Percentiles rank a stretch among this genome's conserved stretches.
Conservation (phyloP, 257 asterid genomes). For the Solanum chaucha region DNA sequence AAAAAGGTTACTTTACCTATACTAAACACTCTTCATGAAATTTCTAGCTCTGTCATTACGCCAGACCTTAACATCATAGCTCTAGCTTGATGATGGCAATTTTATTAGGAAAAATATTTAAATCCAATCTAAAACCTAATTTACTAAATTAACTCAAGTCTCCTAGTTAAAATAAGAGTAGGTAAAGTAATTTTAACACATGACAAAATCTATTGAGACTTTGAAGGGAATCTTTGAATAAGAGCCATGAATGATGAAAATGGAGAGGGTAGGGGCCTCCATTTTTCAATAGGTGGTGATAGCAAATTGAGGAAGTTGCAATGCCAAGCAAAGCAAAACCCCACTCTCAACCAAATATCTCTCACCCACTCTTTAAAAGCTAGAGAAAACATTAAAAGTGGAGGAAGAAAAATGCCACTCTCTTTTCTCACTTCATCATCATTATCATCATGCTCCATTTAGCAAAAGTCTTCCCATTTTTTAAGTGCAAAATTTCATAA, state of each 20-base stretch:
- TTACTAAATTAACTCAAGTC: not conserved
- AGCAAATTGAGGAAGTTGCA: constrained; percentile 37
- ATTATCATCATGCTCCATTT: not conserved
- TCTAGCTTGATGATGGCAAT: not conserved
- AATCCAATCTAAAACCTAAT: not conserved
- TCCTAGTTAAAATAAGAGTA: not conserved
- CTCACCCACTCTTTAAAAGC: constrained; percentile 4
- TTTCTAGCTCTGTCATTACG: not conserved
- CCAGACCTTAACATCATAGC: not conserved
- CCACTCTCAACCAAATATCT: constrained; percentile 19
- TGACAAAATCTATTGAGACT: not conserved
- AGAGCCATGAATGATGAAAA: not conserved
- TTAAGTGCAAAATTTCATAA: not conserved
- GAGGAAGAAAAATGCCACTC: not conserved
- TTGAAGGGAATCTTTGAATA: not conserved
- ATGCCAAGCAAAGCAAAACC: constrained; percentile 46
- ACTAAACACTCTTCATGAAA: not conserved
- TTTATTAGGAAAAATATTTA: not conserved
- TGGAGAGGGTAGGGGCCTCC: constrained; percentile 36
- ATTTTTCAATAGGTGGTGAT: constrained; percentile 18
- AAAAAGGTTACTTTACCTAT: no score
- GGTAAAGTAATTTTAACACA: not conserved
- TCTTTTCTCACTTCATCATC: constrained; percentile 20
- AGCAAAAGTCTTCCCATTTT: not conserved
- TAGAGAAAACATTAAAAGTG: not conserved